Percentiles rank a stretch among this genome's conserved stretches.
phyloP scores from a whole-genome alignment of 2,329 filamentous ascomycete species.

The Berkeleyomyces basicola region DNA sequence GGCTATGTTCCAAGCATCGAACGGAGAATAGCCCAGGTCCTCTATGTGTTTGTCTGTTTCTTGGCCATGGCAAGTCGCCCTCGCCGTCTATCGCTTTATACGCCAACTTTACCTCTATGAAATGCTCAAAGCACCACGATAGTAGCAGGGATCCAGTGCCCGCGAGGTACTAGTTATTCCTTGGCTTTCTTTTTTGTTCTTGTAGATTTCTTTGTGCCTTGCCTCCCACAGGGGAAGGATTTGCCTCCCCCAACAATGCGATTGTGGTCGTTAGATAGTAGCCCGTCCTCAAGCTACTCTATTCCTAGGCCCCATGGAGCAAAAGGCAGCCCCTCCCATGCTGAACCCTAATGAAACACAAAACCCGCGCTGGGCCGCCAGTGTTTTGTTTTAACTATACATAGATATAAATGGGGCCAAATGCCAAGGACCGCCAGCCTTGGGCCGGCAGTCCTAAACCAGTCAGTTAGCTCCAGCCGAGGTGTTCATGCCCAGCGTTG shows the following conservation, averaged over 20 bases:
- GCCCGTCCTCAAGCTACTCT: too few relatives aligned
- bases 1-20: background rate
- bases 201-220: too few relatives aligned
- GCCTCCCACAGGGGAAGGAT: too few relatives aligned
- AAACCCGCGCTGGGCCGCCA: background rate
- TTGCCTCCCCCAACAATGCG: background rate
- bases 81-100: background rate
- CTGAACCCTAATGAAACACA: background rate
- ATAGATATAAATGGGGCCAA: background rate
- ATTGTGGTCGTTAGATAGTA: background rate
- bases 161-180: too few relatives aligned
- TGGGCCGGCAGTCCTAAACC: background rate
- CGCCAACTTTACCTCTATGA: too few relatives aligned
- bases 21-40: background rate
- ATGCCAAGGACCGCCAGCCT: background rate
- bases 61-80: background rate
- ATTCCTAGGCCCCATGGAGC: too few relatives aligned
- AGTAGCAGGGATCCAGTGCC: too few relatives aligned
- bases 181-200: too few relatives aligned
- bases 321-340: background rate
- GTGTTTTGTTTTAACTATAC: conserved; percentile 1
- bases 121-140: too few relatives aligned
- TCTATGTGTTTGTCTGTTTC: background rate
- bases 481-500: background rate
- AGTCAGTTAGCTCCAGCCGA: background rate